phyloP scores from a whole-genome alignment of 2,329 filamentous ascomycete species.

The Passalora sequoiae region DNA sequence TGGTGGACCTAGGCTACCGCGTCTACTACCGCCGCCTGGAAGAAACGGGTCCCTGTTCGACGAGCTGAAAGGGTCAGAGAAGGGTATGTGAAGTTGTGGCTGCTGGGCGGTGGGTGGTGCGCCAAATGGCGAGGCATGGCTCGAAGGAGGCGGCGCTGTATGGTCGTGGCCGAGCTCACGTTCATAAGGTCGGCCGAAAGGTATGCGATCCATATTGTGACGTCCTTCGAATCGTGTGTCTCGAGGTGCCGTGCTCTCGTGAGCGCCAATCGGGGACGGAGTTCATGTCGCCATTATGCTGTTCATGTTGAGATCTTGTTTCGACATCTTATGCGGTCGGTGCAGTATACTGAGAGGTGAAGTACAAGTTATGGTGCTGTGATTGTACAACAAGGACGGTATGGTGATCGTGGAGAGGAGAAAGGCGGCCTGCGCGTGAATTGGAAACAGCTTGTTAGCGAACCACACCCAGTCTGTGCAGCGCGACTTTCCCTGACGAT shows the following conservation, averaged over 20 bases:
- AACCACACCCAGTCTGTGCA: too few species aligned
- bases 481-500: too few species aligned
- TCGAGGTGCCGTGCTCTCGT: neutral
- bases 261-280: neutral
- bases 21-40: constrained; percentile 36
- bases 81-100: constrained; percentile 42
- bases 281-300: neutral
- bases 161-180: constrained; percentile 34
- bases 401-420: too few species aligned
- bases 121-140: constrained; percentile 33
- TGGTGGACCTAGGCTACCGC: constrained; percentile 38
- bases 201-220: constrained; percentile 30
- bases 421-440: too few species aligned
- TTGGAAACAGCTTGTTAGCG: too few species aligned
- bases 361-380: too few species aligned
- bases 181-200: constrained; percentile 35
- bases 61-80: constrained; percentile 42
- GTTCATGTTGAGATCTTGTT: neutral
- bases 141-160: constrained; percentile 29
- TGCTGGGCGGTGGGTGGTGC: constrained; percentile 31
- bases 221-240: neutral
- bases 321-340: too few species aligned
- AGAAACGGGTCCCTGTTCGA: constrained; percentile 44
- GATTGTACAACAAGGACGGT: too few species aligned
- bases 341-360: too few species aligned